A percentile compares a stretch with the other conserved stretches of the same genome.
These are phyloP conservation scores for Paramecium primaurelia DNA, from an alignment of 73 alveolate genomes.

Conservation along the genomic window DNA sequence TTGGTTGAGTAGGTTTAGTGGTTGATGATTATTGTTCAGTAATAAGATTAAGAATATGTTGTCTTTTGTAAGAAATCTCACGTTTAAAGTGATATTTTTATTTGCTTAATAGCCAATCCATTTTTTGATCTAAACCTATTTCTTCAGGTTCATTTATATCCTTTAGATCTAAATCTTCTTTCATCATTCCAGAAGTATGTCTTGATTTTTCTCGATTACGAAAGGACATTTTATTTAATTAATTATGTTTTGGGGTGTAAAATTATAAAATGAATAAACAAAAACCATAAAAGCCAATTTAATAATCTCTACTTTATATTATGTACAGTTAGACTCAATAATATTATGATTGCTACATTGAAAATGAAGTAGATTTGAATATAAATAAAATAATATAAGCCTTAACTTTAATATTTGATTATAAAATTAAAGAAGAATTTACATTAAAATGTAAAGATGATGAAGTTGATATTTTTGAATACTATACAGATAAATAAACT, in stretches of 20 bases:
- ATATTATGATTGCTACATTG: background rate
- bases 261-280: background rate
- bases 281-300: background rate
- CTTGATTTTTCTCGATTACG: background rate
- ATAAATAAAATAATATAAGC: background rate
- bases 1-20: background rate
- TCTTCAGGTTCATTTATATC: constrained; percentile 9
- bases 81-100: background rate
- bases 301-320: background rate
- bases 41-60: background rate
- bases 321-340: background rate
- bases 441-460: background rate
- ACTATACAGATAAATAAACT: background rate
- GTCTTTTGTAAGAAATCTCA: background rate
- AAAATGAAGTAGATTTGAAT: background rate
- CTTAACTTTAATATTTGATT: background rate
- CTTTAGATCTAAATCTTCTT: background rate
- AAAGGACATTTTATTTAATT: background rate
- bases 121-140: background rate
- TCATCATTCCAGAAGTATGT: background rate
- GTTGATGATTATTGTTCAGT: background rate
- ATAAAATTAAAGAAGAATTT: background rate
- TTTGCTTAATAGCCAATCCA: background rate
- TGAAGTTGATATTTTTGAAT: background rate
- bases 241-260: background rate